Conservation (phyloP, 129 eudicot species). For the Apium graveolens region DNA sequence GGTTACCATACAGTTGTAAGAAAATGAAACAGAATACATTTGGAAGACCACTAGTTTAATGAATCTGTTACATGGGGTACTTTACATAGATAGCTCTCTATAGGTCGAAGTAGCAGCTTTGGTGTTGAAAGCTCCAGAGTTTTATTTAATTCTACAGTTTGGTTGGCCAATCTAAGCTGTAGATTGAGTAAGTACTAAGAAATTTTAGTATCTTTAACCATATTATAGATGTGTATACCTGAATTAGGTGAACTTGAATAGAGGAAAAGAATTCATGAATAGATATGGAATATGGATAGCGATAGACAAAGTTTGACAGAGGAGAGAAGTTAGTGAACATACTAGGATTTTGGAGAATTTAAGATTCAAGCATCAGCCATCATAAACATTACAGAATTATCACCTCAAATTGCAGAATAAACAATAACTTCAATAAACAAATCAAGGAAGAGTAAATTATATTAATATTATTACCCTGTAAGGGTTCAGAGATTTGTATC, state of each 20-base stretch:
- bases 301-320: not conserved
- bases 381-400: not conserved
- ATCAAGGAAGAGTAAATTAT: not conserved
- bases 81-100: not conserved
- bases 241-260: not conserved
- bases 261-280: not conserved
- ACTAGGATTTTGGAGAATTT: not conserved
- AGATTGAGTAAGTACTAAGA: not conserved
- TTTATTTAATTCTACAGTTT: not conserved
- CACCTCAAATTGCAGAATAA: not conserved
- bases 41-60: not conserved
- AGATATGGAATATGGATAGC: not conserved
- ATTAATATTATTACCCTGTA: not conserved
- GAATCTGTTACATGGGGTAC: not conserved
- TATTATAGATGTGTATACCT: not conserved
- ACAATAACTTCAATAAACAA: too few relatives aligned
- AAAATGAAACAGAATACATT: not conserved
- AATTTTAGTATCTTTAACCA: not conserved
- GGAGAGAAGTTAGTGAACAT: not conserved
- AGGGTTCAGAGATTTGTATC: not conserved
- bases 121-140: not conserved
- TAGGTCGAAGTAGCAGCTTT: not conserved
- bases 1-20: not conserved
- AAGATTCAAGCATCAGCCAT: not conserved
- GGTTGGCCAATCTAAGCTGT: not conserved